A percentile compares a stretch with the other conserved stretches of the same genome.
These are phyloP conservation scores for sweet orange (Citrus sinensis) DNA, from an alignment of 345 rosid species.

Conservation along the genomic window DVS_A1.0 CM039169.1:32234001-32234500, in stretches of 20 bases:
- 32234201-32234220: background rate
- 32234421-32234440: constrained; percentile 5
- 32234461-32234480: constrained; percentile 70
- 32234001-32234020: background rate
- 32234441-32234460: constrained; percentile 67
- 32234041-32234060: background rate
- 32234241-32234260: background rate
- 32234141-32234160: constrained; percentile 84
- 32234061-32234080: background rate
- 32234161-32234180: constrained; percentile 70
- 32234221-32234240: background rate
- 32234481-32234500: constrained; percentile 60
- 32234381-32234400: background rate
- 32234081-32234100: constrained; percentile 46
- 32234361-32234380: background rate
- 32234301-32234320: background rate
- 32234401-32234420: background rate
- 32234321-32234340: background rate
- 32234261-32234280: background rate
- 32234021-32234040: background rate
- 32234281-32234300: background rate
- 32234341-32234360: background rate
- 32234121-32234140: constrained; percentile 70
- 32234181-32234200: background rate
- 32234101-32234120: constrained; percentile 66